Evolutionary conservation across 2,329 filamentous ascomycete genomes (phyloP), one percentile per base, ranked within the genome.

Genomic region (Trichoderma sp.): DNA sequence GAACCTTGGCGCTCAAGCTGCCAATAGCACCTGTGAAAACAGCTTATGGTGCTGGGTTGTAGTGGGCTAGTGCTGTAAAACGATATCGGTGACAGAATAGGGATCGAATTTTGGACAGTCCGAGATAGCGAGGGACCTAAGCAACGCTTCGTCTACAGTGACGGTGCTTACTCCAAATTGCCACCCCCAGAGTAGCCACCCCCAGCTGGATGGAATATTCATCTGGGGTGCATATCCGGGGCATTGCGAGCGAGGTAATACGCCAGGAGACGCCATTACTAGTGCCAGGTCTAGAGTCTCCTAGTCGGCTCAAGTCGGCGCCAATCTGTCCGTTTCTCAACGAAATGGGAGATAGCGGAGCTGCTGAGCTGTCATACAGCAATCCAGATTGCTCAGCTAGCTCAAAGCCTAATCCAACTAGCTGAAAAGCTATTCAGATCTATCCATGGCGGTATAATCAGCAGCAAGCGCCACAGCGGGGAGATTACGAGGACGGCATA

Each of bases 191-290:
- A 43, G 18, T 28, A n/a, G n/a, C 53, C 56, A 30, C 28, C 56
- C 66, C 56, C 51, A 60, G 34, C 11, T 61, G 14, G 66, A 15
- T 61, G 36, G 56, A 36, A 61, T 32, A 47, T 30, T 58, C 51
- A 68, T 61, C 66, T 51, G 66, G 66, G 56, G 66, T 51, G 56
- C 66, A 69, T 69, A 43, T 43, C 30, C 7, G 30, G 64, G 36
- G 34, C 12, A 30, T 12, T 30, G 21, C 4, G 51, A 24, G 28
- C 21, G 51, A 26, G 64, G 32, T 24, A 58, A 58, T 28, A 26
- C 36, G 24, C 18, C 8, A 15, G 7, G 11, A 6, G 4, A 18
- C 34, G 21, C 24, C 15, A 32, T 26, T 43, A 6, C n/a, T 60
- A 32, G 30, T 21, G 57, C 57, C n/a, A 18, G 32, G 32, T 12